Base-by-base conservation (phyloP, 768 basidiomycete species). In the Tubosaeta sp. region DNA sequence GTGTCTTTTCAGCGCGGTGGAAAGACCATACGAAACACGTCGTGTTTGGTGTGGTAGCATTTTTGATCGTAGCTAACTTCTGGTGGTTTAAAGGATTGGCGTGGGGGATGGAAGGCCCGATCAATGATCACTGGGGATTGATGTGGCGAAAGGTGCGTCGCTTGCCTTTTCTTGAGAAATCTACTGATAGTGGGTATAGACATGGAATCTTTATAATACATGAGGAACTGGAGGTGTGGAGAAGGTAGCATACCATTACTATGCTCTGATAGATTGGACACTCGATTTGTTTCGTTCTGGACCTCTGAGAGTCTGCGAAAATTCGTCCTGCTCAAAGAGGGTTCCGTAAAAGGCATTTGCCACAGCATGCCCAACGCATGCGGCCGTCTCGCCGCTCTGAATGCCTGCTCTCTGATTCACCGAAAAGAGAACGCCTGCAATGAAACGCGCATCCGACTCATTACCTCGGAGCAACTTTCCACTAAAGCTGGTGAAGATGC, bases 71-170 rank as follows among this genome's bases (percentile, higher is more conserved):
- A 7, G 75, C 73, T n/a, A 81, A 79, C 48, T 99, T 96, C 76
- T 95, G 89, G 90, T 95, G 91, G 93, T 98, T 96, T 74, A 87
- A 77, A 57, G 86, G 81, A 19, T 69, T 95, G 27, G 90, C 93
- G 3, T 93, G 90, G 69, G 95, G 96, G 1, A 88, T 97, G 41
- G 79, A 87, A n/a, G 96, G 95, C 0, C 88, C 93, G 2, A 75
- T 96, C 49, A 77, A 76, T 51, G 81, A 93, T 0, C 81, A 92
- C 60, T 80, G 78, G 78, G 92, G 93, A 1, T 71, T 93, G 54
- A 62, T 70, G 53, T 96, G 93, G 94, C 79, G 93, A 53, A 74
- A 78, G 64, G 80, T 80, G 47, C 25, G 76, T 69, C 5, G 32
- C 31, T 21, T 11, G 24, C 25, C n/a, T 24, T 14, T 25, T 22